These are phyloP conservation scores for Pachyrhizus erosus DNA, from an alignment of 306 rosid species.

Conservation along the genomic window DNA sequence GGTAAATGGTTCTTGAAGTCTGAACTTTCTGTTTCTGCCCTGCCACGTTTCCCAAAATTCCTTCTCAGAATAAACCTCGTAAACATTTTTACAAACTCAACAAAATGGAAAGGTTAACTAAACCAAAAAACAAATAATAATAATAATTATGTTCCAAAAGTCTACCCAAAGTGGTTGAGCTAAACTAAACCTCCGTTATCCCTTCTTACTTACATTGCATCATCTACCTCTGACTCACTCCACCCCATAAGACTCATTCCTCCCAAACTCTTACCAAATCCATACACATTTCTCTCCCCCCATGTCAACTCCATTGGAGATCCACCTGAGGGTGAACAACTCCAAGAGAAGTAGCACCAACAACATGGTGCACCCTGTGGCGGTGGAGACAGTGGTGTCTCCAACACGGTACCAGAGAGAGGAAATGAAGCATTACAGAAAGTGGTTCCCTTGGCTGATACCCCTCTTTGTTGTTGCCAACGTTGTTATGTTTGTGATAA, in stretches of 20 bases:
- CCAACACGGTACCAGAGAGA: neutral
- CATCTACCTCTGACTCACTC: neutral
- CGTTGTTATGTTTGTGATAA: slow-evolving; percentile 56
- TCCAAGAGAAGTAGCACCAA: neutral
- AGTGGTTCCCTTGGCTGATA: slow-evolving; percentile 81
- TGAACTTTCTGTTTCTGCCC: too few species aligned
- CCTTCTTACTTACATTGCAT: neutral
- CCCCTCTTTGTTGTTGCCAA: slow-evolving; percentile 75
- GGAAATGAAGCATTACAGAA: slow-evolving; percentile 61
- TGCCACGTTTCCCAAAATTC: too few species aligned
- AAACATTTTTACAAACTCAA: too few species aligned
- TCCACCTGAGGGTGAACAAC: slow-evolving; percentile 50
- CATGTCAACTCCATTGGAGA: slow-evolving; percentile 50
- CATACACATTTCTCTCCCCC: neutral
- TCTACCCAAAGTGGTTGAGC: slow-evolving; percentile 9
- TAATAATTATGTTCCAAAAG: neutral
- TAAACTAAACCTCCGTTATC: neutral
- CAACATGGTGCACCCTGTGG: slow-evolving; percentile 65
- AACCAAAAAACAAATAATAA: neutral
- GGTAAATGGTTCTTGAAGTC: too few species aligned
- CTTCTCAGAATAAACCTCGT: too few species aligned
- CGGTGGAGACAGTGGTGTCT: slow-evolving; percentile 39
- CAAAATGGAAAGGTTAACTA: too few species aligned
- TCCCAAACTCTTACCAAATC: neutral
- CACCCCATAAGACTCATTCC: neutral